phyloP scores from a whole-genome alignment of 1,284 basidiomycete genomes.

The Papiliotrema fonsecae region DNA sequence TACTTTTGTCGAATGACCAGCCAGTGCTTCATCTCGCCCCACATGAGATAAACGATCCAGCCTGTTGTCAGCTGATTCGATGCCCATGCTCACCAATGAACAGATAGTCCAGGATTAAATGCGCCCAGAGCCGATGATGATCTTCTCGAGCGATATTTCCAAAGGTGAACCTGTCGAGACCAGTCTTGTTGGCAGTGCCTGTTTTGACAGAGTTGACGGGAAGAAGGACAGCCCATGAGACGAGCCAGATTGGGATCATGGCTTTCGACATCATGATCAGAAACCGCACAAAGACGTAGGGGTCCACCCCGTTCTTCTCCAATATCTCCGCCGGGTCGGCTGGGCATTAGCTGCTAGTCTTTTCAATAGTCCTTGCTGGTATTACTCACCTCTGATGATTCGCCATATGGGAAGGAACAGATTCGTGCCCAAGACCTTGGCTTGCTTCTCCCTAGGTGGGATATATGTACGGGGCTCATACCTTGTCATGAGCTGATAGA shows the following conservation, averaged over 20 bases:
- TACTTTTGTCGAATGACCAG: constrained; percentile 64
- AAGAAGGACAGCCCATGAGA: constrained; percentile 58
- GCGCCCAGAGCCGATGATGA: constrained; percentile 48
- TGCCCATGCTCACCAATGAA: constrained; percentile 47
- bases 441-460: constrained; percentile 42
- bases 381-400: constrained; percentile 46
- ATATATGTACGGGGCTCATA: constrained; percentile 74
- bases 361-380: too few species aligned
- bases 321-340: constrained; percentile 52
- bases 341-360: constrained; percentile 47
- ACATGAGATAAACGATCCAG: constrained; percentile 66
- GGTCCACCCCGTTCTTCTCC: constrained; percentile 54
- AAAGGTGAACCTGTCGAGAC: constrained; percentile 55
- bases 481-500: constrained; percentile 9
- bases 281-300: constrained; percentile 67
- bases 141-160: constrained; percentile 48
- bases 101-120: constrained; percentile 48
- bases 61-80: background rate
- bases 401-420: constrained; percentile 34
- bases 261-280: constrained; percentile 62
- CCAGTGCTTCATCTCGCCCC: constrained; percentile 62
- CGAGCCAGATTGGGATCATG: constrained; percentile 60
- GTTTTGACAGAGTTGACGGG: constrained; percentile 59
- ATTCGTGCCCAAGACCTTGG: constrained; percentile 26
- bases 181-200: constrained; percentile 40